Conservation (phyloP, 2,329 filamentous ascomycete species). For the Claviceps paspali region DNA sequence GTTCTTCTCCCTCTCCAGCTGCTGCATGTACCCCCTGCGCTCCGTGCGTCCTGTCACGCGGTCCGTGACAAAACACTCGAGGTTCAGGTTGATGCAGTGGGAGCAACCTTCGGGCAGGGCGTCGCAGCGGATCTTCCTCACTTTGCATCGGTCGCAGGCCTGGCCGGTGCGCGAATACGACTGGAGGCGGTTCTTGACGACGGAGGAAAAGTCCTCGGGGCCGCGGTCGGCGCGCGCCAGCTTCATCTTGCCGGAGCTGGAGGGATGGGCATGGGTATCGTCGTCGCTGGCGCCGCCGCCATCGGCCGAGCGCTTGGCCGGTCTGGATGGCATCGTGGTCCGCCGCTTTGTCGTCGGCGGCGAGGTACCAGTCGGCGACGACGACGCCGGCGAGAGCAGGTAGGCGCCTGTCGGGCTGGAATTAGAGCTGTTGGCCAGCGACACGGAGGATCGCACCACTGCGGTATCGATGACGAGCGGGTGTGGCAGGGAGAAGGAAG, state of each 20-base stretch:
- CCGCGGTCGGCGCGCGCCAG: constrained; percentile 32
- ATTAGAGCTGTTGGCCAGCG: constrained; percentile 2
- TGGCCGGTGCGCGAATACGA: constrained; percentile 56
- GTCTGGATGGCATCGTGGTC: constrained; percentile 8
- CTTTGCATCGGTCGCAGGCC: constrained; percentile 81
- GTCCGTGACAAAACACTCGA: constrained; percentile 73
- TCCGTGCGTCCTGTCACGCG: constrained; percentile 72
- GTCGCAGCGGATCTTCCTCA: constrained; percentile 81
- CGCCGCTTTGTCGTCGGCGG: constrained; percentile 5
- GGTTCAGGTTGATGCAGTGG: constrained; percentile 60
- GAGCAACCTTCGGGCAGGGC: constrained; percentile 67
- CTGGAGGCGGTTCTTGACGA: constrained; percentile 39
- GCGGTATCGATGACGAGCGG: background rate
- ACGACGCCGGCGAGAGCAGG: constrained; percentile 5
- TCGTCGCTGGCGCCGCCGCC: constrained; percentile 20
- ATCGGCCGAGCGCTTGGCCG: constrained; percentile 23
- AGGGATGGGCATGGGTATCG: constrained; percentile 6
- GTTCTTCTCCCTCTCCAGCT: constrained; percentile 57
- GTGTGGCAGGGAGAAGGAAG: background rate
- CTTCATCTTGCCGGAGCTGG: constrained; percentile 25
- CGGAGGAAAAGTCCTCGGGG: constrained; percentile 36
- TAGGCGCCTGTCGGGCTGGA: constrained; percentile 7
- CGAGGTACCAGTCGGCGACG: constrained; percentile 6
- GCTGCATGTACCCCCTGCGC: constrained; percentile 61
- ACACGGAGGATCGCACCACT: background rate